Conservation (phyloP, 129 eudicot genomes). For the Centella asiatica region DNA sequence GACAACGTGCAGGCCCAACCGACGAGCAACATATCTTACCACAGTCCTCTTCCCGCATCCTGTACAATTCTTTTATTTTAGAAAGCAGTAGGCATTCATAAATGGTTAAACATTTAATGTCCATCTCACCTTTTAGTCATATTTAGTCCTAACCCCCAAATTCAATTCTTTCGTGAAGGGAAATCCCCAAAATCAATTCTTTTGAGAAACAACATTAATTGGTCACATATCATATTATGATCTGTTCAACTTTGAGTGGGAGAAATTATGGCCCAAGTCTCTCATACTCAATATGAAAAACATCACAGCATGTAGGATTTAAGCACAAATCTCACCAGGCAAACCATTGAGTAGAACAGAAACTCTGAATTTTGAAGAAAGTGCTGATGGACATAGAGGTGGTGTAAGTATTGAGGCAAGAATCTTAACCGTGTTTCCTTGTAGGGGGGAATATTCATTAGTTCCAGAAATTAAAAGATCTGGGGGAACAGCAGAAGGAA, state of each 20-base stretch:
- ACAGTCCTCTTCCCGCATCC: slow-evolving; percentile 94
- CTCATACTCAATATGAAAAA: not conserved
- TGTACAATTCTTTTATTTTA: slow-evolving; percentile 17
- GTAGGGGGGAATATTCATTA: slow-evolving; percentile 46
- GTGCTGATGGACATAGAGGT: slow-evolving; percentile 67
- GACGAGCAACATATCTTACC: slow-evolving; percentile 69
- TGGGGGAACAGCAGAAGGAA: slow-evolving; percentile 83
- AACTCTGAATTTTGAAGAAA: slow-evolving; percentile 82
- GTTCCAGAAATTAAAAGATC: slow-evolving; percentile 37
- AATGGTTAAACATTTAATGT: not conserved
- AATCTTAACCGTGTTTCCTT: slow-evolving; percentile 50
- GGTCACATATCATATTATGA: too few relatives aligned
- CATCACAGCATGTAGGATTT: not conserved
- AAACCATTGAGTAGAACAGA: slow-evolving; percentile 66
- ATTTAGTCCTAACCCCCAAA: not conserved
- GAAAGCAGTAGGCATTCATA: slow-evolving; percentile 6
- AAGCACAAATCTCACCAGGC: slow-evolving; percentile 44
- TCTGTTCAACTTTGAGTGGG: too few relatives aligned
- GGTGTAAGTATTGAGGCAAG: slow-evolving; percentile 76
- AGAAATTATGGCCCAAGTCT: too few relatives aligned
- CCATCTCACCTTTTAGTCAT: not conserved
- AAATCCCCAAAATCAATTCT: too few relatives aligned
- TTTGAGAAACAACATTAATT: too few relatives aligned
- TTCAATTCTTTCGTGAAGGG: too few relatives aligned
- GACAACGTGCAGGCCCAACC: slow-evolving; percentile 82